Base-by-base conservation (phyloP, 768 basidiomycete genomes). In the Cystofilobasidium bisporidii region DNA sequence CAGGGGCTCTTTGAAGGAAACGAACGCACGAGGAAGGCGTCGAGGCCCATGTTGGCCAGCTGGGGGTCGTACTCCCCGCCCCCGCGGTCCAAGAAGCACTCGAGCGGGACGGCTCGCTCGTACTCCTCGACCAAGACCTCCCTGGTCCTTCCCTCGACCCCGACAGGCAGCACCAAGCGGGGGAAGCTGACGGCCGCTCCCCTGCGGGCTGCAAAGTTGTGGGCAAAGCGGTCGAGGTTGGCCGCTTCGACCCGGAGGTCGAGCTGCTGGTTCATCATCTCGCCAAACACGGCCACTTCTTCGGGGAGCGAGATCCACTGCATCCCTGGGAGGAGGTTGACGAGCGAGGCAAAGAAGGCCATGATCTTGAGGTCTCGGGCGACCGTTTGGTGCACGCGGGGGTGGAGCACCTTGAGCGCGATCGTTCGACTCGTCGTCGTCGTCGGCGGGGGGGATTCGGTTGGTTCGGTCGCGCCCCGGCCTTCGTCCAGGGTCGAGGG, bases 381-480 rank as follows among this genome's bases (percentile, higher is more conserved):
- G 67, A 99, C 97, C 59, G 82, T 86, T 73, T 90, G 87, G 30
- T 80, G 78, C 24, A 92, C 92, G 60, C 83, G 80, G 0, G 96
- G 96, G 76, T 99, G 96, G 28, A 97, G 84, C 26, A 99, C 83
- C 78, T 99, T 99, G 79, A 99, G 87, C 18, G 96, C 96, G 38
- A 98, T 93, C 1, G 87, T 87, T 86, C 15, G 91, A 92, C 22
- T 87, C 20, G 65, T 68, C 24, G 62, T 60, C 30, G 26, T 50
- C 36, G 33, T 65, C 20, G n/a, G n/a, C n/a, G n/a, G n/a, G n/a
- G n/a, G n/a, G n/a, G n/a, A n/a, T n/a, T n/a, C n/a, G n/a, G n/a
- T n/a, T n/a, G n/a, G n/a, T n/a, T n/a, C n/a, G n/a, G n/a, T n/a
- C n/a, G n/a, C n/a, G n/a, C n/a, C n/a, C n/a, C n/a, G n/a, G n/a